A percentile compares a stretch with the other conserved stretches of the same genome.
phyloP scores from a whole-genome alignment of 177 flowering plant genomes.

The Vitis hybrid region DNA sequence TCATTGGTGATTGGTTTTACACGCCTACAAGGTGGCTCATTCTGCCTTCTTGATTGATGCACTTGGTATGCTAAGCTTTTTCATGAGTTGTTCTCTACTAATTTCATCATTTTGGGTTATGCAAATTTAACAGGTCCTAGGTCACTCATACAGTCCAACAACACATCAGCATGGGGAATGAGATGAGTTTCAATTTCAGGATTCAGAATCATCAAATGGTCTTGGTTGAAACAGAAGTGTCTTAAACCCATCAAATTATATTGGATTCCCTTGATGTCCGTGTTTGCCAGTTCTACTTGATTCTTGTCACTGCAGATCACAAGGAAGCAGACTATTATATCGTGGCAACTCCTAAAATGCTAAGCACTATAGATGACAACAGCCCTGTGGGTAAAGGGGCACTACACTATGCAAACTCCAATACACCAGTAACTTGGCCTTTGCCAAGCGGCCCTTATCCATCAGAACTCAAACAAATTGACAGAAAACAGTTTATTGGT shows the following conservation, averaged over 20 bases:
- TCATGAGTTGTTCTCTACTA: too few relatives aligned
- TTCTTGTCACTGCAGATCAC: constrained; percentile 59
- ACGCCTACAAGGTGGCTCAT: constrained; percentile 23
- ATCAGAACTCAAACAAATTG: neutral
- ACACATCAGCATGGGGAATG: constrained; percentile 32
- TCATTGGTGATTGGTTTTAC: constrained; percentile 50
- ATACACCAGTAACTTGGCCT: constrained; percentile 17
- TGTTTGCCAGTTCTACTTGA: constrained; percentile 70
- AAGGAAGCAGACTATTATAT: constrained; percentile 45
- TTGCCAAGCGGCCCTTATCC: constrained; percentile 46
- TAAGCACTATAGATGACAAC: neutral
- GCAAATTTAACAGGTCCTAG: constrained; percentile 14
- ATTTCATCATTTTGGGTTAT: neutral
- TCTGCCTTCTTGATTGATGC: neutral
- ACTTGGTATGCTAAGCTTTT: neutral
- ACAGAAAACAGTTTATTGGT: too few relatives aligned
- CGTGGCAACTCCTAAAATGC: constrained; percentile 52
- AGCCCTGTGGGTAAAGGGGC: constrained; percentile 29
- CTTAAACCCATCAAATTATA: constrained; percentile 50
- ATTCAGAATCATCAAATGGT: constrained; percentile 59
- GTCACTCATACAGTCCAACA: constrained; percentile 6
- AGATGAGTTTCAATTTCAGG: constrained; percentile 51
- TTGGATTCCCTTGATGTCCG: constrained; percentile 64
- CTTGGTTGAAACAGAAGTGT: constrained; percentile 71
- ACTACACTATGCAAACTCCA: constrained; percentile 45